A percentile compares a stretch with the other conserved stretches of the same genome.
These are phyloP conservation scores for Xylaria telfairii DNA, from an alignment of 495 filamentous ascomycete species.

Conservation along the genomic window DNA sequence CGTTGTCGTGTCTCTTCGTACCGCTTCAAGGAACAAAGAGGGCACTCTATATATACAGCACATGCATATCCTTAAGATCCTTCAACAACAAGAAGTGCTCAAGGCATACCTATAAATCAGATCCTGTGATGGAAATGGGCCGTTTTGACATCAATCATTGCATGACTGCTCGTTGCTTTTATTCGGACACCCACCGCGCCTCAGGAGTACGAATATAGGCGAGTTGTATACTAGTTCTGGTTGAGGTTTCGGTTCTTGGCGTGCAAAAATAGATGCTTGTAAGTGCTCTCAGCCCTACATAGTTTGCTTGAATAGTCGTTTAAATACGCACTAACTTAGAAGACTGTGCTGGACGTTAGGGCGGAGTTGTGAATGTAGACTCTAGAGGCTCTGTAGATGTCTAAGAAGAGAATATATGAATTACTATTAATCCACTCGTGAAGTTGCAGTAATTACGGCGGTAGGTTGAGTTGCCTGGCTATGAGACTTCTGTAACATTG, in stretches of 20 bases:
- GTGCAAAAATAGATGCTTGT: neutral
- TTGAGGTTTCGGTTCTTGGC: neutral
- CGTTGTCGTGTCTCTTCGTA: neutral
- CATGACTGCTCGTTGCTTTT: neutral
- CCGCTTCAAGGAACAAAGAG: neutral
- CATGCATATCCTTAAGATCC: neutral
- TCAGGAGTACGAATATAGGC: neutral
- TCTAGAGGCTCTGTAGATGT: neutral
- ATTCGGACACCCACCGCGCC: neutral
- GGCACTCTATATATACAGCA: neutral
- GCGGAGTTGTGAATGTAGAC: neutral
- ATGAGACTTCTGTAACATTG: neutral
- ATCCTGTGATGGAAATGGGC: neutral
- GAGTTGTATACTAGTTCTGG: neutral
- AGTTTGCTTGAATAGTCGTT: neutral
- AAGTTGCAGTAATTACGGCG: no score
- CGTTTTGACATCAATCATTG: neutral
- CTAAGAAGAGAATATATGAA: neutral
- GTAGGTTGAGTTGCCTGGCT: neutral
- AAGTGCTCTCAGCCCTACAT: neutral
- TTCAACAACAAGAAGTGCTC: neutral
- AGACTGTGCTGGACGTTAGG: neutral
- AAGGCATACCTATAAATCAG: neutral
- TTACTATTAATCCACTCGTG: neutral
- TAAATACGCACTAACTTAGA: neutral